Base-by-base conservation (phyloP, 108 stramenopile species). In the Pseudonitzschia multistriata region DNA sequence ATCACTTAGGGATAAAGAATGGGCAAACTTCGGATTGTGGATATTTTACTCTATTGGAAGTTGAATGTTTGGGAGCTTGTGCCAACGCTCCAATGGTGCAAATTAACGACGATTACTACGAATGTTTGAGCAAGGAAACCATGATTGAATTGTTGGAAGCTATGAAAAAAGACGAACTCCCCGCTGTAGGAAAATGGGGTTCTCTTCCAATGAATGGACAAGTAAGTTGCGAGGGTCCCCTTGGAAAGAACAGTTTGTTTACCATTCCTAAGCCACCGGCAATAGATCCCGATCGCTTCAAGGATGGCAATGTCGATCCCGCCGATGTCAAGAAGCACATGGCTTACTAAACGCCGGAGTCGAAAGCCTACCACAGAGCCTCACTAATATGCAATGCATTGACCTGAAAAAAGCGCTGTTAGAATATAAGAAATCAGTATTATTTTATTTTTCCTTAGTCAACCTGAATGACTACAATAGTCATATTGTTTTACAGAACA, bases 41-140 rank as follows among this genome's bases (percentile, higher is more conserved):
- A 15, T 56, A 97, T 78, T 99, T 99, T 74, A 98, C 99, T 30
- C 79, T 99, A 25, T 68, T 97, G 74, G 99, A 99, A 79, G 99
- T 99, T 24, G 99, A 99, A 71, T 99, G 99, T 79, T 81, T 99
- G 37, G 99, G 99, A n/a, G 96, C 98, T 5, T 99, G 99, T 79
- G 98, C 98, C 47, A 99, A 99, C 83, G 99, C 99, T 17, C 99
- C 99, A 71, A 99, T 99, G 99, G 79, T 99, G 25, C 99, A 99
- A 85, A 80, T 99, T 65, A 97, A 97, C 70, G 97, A 97, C 83
- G 97, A 99, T 84, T 97, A 96, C 86, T 99, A 96, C 74, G 98
- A 99, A 73, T 97, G 97, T 81, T 86, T 99, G 81, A 98, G 97
- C 52, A 96, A 96, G 27, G 83, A 96, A 62, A 96, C 96, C 21